phyloP scores from a whole-genome alignment of 495 filamentous ascomycete species.

The Penicillium egyptiacum region DNA sequence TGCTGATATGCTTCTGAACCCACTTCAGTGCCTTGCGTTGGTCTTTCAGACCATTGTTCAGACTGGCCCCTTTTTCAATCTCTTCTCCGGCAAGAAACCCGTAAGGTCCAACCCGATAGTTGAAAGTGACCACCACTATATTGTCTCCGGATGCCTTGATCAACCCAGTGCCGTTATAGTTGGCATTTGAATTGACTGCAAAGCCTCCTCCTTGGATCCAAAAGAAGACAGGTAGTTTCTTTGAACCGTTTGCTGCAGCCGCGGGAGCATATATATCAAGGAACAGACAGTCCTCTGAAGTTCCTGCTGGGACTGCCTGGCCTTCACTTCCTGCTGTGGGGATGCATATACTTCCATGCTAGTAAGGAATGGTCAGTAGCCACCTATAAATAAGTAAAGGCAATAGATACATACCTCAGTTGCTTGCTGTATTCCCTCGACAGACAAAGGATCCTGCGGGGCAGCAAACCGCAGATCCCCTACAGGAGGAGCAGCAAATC shows the following conservation, averaged over 20 bases:
- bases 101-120: conserved; percentile 74
- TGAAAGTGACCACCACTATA: conserved; percentile 73
- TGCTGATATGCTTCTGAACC: conserved; percentile 63
- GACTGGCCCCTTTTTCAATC: conserved; percentile 50
- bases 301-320: conserved; percentile 28
- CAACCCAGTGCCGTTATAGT: conserved; percentile 64
- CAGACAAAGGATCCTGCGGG: conserved; percentile 53
- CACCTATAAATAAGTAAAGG: not conserved
- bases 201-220: conserved; percentile 81
- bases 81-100: conserved; percentile 69
- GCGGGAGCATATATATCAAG: conserved; percentile 71
- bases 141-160: conserved; percentile 57
- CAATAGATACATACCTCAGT: conserved; percentile 33
- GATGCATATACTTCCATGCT: conserved; percentile 56
- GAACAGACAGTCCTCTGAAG: conserved; percentile 74
- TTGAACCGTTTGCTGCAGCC: conserved; percentile 39
- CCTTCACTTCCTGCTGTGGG: conserved; percentile 37
- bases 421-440: conserved; percentile 44
- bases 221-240: conserved; percentile 65
- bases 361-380: conserved; percentile 1
- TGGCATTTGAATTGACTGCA: conserved; percentile 59
- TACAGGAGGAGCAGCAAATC: conserved; percentile 61
- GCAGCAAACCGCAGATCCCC: conserved; percentile 59
- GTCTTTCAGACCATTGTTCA: conserved; percentile 73
- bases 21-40: conserved; percentile 66